These are phyloP conservation scores for Suillus americanus DNA, from an alignment of 768 basidiomycete species.

Conservation along the genomic window DNA sequence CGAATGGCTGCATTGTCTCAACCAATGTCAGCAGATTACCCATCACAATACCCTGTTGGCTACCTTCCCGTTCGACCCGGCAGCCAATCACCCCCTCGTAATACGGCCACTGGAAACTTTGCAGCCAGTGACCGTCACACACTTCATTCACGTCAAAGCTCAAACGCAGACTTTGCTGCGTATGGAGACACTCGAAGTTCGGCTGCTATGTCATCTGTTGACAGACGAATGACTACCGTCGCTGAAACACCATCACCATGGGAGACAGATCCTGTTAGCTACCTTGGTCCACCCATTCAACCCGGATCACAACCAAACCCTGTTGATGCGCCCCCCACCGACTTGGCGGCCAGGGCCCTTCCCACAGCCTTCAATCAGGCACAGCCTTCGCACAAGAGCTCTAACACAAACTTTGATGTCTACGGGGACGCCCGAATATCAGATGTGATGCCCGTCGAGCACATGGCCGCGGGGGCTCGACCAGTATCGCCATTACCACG, in stretches of 20 bases:
- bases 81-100: conserved; percentile 14
- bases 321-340: not conserved
- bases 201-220: conserved; percentile 33
- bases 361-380: not conserved
- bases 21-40: too few relatives aligned
- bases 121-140: not conserved
- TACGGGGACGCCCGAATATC: conserved; percentile 20
- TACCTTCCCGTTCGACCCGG: too few relatives aligned
- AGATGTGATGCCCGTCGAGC: conserved; percentile 28
- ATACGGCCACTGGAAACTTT: too few relatives aligned
- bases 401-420: conserved; percentile 16
- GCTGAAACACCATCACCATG: not conserved
- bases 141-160: conserved; percentile 14
- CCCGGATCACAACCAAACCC: not conserved
- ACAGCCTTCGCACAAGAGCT: conserved; percentile 18
- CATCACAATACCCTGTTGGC: too few relatives aligned
- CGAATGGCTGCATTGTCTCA: conserved; percentile 7
- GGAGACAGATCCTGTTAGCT: not conserved
- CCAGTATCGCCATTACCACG: conserved; percentile 34
- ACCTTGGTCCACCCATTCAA: conserved; percentile 3
- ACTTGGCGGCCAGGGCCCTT: not conserved
- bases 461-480: not conserved
- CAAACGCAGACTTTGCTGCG: conserved; percentile 16
- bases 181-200: conserved; percentile 18
- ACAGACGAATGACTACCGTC: conserved; percentile 45